Percentiles rank a stretch among this genome's conserved stretches.
Conservation (phyloP, 441 rosid genomes). For the Erodium moschatum region DNA sequence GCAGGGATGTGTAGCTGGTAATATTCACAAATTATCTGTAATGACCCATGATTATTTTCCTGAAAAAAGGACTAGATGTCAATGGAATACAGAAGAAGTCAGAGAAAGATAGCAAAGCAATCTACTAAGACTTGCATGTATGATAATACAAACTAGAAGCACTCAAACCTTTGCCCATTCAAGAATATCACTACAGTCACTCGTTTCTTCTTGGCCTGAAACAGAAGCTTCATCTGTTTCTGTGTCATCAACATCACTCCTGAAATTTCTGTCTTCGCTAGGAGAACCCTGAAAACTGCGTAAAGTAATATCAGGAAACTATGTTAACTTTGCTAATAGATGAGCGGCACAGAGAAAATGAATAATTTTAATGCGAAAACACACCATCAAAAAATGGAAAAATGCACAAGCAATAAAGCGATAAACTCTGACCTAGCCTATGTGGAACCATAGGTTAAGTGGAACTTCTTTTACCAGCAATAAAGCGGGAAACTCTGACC, state of each 20-base stretch:
- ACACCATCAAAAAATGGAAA: no score
- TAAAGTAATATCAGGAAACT: constrained; percentile 6
- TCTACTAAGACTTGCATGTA: background rate
- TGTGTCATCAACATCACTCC: constrained; percentile 59
- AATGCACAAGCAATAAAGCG: no score
- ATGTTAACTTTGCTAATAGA: background rate
- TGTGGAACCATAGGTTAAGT: no score
- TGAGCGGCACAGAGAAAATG: background rate
- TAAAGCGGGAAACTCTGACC: no score
- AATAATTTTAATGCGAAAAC: no score
- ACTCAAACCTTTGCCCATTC: constrained; percentile 85
- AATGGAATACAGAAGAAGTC: constrained; percentile 13
- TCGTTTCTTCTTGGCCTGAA: constrained; percentile 78
- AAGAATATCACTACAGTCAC: constrained; percentile 59
- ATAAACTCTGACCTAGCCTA: no score
- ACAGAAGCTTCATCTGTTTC: constrained; percentile 77
- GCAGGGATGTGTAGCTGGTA: constrained; percentile 50
- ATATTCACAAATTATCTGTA: constrained; percentile 78
- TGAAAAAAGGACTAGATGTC: constrained; percentile 28
- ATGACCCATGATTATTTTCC: constrained; percentile 70
- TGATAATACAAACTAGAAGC: constrained; percentile 6
- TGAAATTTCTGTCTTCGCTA: constrained; percentile 51
- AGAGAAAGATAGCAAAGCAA: background rate
- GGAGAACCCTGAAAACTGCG: constrained; percentile 81
- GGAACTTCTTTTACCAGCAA: no score